phyloP scores from a whole-genome alignment of 129 eudicot species.

The Tagetes erecta region DNA sequence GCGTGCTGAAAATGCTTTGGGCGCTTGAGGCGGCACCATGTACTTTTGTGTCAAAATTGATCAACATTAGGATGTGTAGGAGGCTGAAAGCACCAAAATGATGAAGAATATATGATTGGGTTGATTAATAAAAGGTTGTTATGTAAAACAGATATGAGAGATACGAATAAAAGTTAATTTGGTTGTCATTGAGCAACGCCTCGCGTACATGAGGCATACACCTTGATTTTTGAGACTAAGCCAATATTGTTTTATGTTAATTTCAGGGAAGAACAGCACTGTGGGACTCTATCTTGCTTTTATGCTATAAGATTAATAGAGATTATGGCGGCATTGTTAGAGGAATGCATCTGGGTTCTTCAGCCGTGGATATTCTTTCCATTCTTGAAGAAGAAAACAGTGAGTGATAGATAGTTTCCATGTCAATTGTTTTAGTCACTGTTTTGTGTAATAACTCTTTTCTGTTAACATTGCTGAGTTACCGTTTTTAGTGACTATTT shows the following conservation, averaged over 20 bases:
- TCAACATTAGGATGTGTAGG: too few relatives aligned
- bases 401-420: constrained; percentile 39
- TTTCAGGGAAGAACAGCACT: constrained; percentile 93
- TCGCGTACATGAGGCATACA: neutral
- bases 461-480: neutral
- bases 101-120: neutral
- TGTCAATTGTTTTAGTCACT: constrained; percentile 8
- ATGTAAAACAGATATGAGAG: too few relatives aligned
- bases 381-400: constrained; percentile 66
- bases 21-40: neutral
- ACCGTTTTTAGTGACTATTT: constrained; percentile 1
- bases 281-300: constrained; percentile 92
- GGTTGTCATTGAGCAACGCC: neutral
- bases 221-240: neutral
- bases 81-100: neutral
- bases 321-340: constrained; percentile 71
- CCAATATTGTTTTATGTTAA: neutral
- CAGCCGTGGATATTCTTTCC: constrained; percentile 75
- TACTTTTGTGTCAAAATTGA: neutral
- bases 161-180: too few relatives aligned
- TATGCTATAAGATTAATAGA: constrained; percentile 74
- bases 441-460: neutral
- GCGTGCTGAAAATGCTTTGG: neutral
- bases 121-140: neutral
- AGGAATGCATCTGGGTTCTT: constrained; percentile 91